Evolutionary conservation across 257 asterid genomes (phyloP), one percentile per base, ranked within the genome.

Genomic region (Echium plantagineum): DNA sequence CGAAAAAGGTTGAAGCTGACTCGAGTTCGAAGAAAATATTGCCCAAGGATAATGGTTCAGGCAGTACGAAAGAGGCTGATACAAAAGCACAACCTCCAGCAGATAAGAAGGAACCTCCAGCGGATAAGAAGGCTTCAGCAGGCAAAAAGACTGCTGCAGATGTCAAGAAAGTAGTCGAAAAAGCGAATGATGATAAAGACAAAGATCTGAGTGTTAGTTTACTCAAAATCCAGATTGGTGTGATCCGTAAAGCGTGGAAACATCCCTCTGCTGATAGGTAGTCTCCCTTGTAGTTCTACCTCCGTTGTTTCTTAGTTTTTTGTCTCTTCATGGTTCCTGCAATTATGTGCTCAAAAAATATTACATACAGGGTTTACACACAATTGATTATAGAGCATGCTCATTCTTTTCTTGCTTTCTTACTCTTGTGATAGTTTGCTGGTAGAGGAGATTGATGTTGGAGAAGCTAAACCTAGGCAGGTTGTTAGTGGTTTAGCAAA

Each of bases 261-360:
- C 98, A 91, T 78, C 98, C 96, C 42, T 85, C 98, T 60, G 98
- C 98, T 60, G 96, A 90, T 72, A 90, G 98, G 98, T 88, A 49
- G 26, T 28, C 21, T 69, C 6, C 15, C 59, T 24, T 21, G 20
- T 3, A 20, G 31, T 52, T 9, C 13, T 18, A 16, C 53, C 58
- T 54, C 21, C 61, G 48, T 19, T 28, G 16, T 49, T 49, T 52
- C 47, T 55, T 15, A 19, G 38, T n/a, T 16, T n/a, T n/a, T n/a
- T 20, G 16, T 13, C 20, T 7, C 15, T 3, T 15, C 52, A 26
- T 9, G 21, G 28, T 22, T 30, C 67, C 42, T 48, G 38, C 26
- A 42, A 18, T 62, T 31, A n/a, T 15, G 4, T 22, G 49, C 52
- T 20, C n/a, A 24, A 24, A n/a, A n/a, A n/a, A 17, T 15, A 42